phyloP scores from a whole-genome alignment of 331 rosid genomes.

The Ulmus americana region DNA sequence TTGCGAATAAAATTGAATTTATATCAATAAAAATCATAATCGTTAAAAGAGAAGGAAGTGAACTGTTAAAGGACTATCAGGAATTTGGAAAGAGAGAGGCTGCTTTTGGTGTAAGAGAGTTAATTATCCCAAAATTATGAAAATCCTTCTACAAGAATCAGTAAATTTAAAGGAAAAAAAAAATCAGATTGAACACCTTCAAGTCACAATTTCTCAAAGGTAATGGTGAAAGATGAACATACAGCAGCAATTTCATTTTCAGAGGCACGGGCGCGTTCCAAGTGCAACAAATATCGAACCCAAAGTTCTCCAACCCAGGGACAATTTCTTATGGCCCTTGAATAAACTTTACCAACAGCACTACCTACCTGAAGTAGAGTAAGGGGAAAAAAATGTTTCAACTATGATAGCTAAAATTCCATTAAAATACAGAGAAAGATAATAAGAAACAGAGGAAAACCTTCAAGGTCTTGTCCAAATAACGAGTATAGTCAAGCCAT shows the following conservation, averaged over 20 bases:
- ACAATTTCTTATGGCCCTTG: conserved; percentile 83
- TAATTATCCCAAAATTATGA: no score
- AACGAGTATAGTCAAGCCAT: conserved; percentile 77
- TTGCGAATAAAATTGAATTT: no score
- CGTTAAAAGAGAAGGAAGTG: no score
- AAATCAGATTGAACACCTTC: neutral
- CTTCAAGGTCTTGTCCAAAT: conserved; percentile 85
- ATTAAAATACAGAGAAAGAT: conserved; percentile 10
- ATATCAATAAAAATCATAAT: no score
- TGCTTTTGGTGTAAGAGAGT: no score
- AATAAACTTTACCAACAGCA: conserved; percentile 50
- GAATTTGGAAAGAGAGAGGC: no score
- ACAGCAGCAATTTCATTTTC: conserved; percentile 67
- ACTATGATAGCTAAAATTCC: conserved; percentile 4
- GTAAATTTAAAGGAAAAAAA: neutral
- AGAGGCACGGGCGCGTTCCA: conserved; percentile 71
- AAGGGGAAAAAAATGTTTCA: conserved; percentile 9
- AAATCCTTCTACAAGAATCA: neutral
- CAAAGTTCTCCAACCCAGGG: conserved; percentile 90
- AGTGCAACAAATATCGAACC: conserved; percentile 64
- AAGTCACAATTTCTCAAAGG: neutral
- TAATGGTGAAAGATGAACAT: conserved; percentile 30
- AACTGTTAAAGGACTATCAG: no score
- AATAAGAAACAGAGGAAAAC: conserved; percentile 32
- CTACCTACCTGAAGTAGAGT: conserved; percentile 55